Evolutionary conservation across 2,329 filamentous ascomycete genomes (phyloP).

Genomic region (Fusarium nurragi): DNA sequence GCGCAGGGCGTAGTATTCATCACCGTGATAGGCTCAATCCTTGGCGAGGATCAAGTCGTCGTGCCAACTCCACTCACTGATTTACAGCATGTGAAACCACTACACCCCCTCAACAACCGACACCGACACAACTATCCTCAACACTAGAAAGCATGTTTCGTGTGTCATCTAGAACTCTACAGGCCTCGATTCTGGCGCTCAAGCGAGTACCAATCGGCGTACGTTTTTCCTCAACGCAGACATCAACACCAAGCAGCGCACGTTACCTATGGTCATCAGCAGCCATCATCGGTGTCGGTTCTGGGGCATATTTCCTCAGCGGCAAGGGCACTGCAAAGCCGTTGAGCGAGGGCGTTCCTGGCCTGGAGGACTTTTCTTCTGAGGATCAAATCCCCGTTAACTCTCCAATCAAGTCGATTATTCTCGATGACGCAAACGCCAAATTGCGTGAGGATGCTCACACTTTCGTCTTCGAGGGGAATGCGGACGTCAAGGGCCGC

Average conservation of each 20-base stretch:
- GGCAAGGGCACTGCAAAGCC: background rate
- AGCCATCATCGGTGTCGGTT: constrained; percentile 15
- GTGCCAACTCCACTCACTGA: constrained; percentile 4
- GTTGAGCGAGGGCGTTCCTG: constrained; percentile 6
- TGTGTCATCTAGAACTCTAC: background rate
- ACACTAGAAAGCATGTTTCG: constrained; percentile 28
- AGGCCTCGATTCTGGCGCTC: background rate
- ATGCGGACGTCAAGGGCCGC: constrained; percentile 41
- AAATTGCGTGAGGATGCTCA: constrained; percentile 46
- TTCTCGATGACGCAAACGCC: constrained; percentile 44
- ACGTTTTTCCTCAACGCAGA: constrained; percentile 29
- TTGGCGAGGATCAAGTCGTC: background rate
- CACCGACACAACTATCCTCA: background rate
- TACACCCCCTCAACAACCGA: background rate
- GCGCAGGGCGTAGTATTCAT: background rate
- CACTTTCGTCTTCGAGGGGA: constrained; percentile 45
- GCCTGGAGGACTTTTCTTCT: constrained; percentile 15
- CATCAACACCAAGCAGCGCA: background rate
- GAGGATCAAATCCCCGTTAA: constrained; percentile 37
- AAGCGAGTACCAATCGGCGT: constrained; percentile 2
- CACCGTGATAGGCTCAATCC: background rate
- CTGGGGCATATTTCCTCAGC: constrained; percentile 19
- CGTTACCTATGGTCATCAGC: constrained; percentile 14
- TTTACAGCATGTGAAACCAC: too few relatives aligned
- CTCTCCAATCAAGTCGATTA: constrained; percentile 44